These are phyloP conservation scores for Pleurotus citrinopileatus DNA, from an alignment of 768 basidiomycete genomes.

Conservation along the genomic window DNA sequence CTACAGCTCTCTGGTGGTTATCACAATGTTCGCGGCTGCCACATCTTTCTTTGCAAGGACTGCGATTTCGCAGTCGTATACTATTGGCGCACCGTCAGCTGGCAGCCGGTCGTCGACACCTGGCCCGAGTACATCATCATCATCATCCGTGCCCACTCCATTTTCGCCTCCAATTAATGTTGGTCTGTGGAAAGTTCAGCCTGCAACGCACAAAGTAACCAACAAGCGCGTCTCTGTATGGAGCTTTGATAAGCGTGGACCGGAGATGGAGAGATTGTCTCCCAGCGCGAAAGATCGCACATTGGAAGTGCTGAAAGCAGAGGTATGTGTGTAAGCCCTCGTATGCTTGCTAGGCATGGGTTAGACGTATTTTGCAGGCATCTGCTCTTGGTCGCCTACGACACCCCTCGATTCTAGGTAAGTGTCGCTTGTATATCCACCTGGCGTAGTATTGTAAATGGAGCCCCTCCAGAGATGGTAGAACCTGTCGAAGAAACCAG, in stretches of 20 bases:
- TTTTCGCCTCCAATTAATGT: constrained; percentile 58
- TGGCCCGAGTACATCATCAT: constrained; percentile 27
- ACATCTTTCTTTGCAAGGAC: constrained; percentile 81
- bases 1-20: not conserved
- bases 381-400: constrained; percentile 80
- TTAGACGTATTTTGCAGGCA: constrained; percentile 48
- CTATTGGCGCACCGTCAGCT: constrained; percentile 45
- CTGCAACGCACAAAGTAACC: constrained; percentile 85
- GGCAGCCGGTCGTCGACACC: constrained; percentile 51
- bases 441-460: too few species aligned
- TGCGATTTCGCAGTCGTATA: constrained; percentile 79
- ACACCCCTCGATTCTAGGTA: constrained; percentile 92
- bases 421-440: too few species aligned
- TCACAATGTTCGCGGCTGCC: constrained; percentile 73
- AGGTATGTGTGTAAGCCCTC: constrained; percentile 49
- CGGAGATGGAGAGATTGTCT: constrained; percentile 71
- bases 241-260: constrained; percentile 80
- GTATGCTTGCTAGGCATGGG: constrained; percentile 5
- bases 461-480: constrained; percentile 98
- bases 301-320: constrained; percentile 84
- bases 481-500: constrained; percentile 95
- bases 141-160: constrained; percentile 32
- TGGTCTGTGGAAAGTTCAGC: constrained; percentile 88
- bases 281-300: constrained; percentile 66
- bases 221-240: constrained; percentile 91